Conservation (phyloP, 495 filamentous ascomycete genomes). For the Echria macrotheca region DNA sequence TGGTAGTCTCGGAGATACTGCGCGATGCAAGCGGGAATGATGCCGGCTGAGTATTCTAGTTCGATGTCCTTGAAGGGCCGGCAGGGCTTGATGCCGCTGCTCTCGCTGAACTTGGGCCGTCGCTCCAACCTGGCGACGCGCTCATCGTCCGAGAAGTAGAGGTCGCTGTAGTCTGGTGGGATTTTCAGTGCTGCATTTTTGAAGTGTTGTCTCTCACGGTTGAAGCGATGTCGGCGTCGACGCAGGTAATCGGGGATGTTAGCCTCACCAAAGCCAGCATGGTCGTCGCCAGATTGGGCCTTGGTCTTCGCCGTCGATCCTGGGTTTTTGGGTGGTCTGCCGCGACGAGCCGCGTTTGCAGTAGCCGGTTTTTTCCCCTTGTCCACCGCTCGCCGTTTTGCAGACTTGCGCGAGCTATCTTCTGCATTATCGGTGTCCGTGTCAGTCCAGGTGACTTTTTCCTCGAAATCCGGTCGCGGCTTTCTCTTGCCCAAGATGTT, state of each 20-base stretch:
- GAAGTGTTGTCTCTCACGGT: slow-evolving; percentile 50
- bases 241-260: slow-evolving; percentile 42
- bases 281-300: slow-evolving; percentile 9
- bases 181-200: slow-evolving; percentile 65
- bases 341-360: too few species aligned
- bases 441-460: slow-evolving; percentile 39
- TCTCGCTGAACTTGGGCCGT: slow-evolving; percentile 59
- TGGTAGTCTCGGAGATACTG: slow-evolving; percentile 94
- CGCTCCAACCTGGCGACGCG: slow-evolving; percentile 56
- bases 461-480: slow-evolving; percentile 18
- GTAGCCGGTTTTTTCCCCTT: slow-evolving; percentile 14
- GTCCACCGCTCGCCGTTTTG: slow-evolving; percentile 15
- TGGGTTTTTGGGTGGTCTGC: slow-evolving; percentile 1
- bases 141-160: slow-evolving; percentile 88
- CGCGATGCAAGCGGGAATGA: slow-evolving; percentile 86
- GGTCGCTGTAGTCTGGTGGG: slow-evolving; percentile 72
- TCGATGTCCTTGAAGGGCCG: slow-evolving; percentile 69
- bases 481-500: slow-evolving; percentile 23
- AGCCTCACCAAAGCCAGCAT: slow-evolving; percentile 26
- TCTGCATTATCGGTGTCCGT: slow-evolving; percentile 32
- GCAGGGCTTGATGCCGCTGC: slow-evolving; percentile 50
- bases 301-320: background rate
- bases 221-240: slow-evolving; percentile 53
- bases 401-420: slow-evolving; percentile 20
- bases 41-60: slow-evolving; percentile 68